These are phyloP conservation scores for Coemansia sp. DNA, from an alignment of 192 early-diverging fungal genomes.

Conservation along the genomic window DNA sequence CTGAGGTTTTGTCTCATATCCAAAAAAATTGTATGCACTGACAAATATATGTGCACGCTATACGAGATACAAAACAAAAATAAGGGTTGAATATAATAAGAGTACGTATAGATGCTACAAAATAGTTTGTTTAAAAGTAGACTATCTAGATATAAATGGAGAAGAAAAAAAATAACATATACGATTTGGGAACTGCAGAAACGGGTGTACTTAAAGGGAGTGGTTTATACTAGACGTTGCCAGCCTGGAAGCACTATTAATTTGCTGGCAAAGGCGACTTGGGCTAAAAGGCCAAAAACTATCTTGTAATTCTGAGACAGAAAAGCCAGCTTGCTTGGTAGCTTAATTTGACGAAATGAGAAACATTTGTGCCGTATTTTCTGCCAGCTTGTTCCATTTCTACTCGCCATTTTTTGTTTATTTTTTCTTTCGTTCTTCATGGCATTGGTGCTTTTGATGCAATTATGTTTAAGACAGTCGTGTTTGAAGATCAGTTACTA, in stretches of 20 bases:
- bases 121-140: background rate
- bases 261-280: background rate
- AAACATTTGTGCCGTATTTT: slow-evolving; percentile 1
- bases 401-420: background rate
- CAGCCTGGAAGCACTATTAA: background rate
- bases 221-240: background rate
- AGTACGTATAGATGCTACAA: background rate
- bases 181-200: background rate
- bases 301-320: slow-evolving; percentile 1
- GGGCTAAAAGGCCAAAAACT: background rate
- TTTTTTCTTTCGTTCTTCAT: background rate
- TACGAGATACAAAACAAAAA: background rate
- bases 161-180: background rate
- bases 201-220: background rate
- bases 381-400: background rate
- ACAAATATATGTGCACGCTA: background rate
- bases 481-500: background rate
- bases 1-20: slow-evolving; percentile 28
- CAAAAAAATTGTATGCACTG: background rate
- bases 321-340: background rate
- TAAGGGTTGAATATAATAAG: background rate
- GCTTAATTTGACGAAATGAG: background rate
- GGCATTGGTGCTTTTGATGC: background rate
- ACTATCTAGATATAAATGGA: background rate
- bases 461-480: background rate